Conservation (phyloP, 257 asterid species). For the Penstemon eatonii region DNA sequence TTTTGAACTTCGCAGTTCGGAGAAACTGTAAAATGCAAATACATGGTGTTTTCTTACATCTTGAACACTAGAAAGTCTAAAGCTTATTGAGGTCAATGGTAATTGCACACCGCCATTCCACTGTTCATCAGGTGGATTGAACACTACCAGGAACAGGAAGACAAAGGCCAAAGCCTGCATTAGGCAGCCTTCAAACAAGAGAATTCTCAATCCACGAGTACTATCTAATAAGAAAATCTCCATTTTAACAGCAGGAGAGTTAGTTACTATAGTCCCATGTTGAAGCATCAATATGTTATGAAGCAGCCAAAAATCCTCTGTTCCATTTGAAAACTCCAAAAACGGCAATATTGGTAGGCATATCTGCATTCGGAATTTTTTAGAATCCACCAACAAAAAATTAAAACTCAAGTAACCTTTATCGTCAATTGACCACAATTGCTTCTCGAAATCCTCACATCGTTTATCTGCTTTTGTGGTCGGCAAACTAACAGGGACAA, state of each 20-base stretch:
- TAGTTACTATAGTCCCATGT: slow-evolving; percentile 58
- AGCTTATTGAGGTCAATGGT: slow-evolving; percentile 82
- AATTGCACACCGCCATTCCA: slow-evolving; percentile 48
- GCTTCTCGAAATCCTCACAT: slow-evolving; percentile 30
- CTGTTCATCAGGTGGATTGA: slow-evolving; percentile 52
- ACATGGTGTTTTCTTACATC: slow-evolving; percentile 57
- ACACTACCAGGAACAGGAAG: slow-evolving; percentile 58
- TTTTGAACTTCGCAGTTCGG: slow-evolving; percentile 55
- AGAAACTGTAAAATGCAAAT: slow-evolving; percentile 69
- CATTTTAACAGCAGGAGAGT: slow-evolving; percentile 71
- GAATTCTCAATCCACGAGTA: slow-evolving; percentile 68
- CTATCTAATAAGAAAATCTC: slow-evolving; percentile 87
- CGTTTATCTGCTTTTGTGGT: background rate
- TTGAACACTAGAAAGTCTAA: slow-evolving; percentile 55
- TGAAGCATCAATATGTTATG: slow-evolving; percentile 55
- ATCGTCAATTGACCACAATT: slow-evolving; percentile 48
- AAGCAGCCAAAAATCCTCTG: slow-evolving; percentile 42
- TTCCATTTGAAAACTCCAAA: slow-evolving; percentile 32
- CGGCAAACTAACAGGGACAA: slow-evolving; percentile 2
- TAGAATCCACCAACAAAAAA: slow-evolving; percentile 36
- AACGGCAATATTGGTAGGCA: slow-evolving; percentile 48
- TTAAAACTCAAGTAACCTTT: slow-evolving; percentile 43
- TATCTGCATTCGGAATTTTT: slow-evolving; percentile 41
- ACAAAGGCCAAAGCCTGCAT: slow-evolving; percentile 64
- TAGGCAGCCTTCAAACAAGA: slow-evolving; percentile 72